A percentile compares a stretch with the other conserved stretches of the same genome.
These are phyloP conservation scores for Echinochloa phyllopogon DNA, from an alignment of 176 grass and related monocot species.

Conservation along the genomic window DNA sequence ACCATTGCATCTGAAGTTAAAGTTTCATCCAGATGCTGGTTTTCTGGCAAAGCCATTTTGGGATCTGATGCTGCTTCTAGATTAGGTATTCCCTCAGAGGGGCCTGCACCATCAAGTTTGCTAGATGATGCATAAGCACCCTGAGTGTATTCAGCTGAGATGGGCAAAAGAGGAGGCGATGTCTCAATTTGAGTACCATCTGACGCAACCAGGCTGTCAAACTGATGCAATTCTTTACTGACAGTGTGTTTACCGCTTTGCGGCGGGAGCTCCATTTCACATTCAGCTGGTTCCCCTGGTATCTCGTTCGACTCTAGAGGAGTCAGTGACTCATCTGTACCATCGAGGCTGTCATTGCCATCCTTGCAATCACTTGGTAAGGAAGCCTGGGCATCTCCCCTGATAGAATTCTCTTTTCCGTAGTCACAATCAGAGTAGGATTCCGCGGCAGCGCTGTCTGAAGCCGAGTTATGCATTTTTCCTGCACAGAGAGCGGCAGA, in stretches of 20 bases:
- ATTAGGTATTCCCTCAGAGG: slow-evolving; percentile 37
- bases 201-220: slow-evolving; percentile 29
- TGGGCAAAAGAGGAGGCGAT: background rate
- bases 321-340: slow-evolving; percentile 5
- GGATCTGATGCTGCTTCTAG: slow-evolving; percentile 41
- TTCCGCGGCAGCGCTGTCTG: slow-evolving; percentile 26
- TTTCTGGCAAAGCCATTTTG: slow-evolving; percentile 38
- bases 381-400: slow-evolving; percentile 27
- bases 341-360: background rate
- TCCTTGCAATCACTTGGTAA: slow-evolving; percentile 12
- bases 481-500: slow-evolving; percentile 41
- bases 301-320: slow-evolving; percentile 29
- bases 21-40: slow-evolving; percentile 44
- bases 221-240: slow-evolving; percentile 3
- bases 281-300: slow-evolving; percentile 13
- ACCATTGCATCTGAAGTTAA: slow-evolving; percentile 38
- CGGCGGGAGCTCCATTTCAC: slow-evolving; percentile 6
- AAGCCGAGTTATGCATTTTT: slow-evolving; percentile 44
- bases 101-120: background rate
- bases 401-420: slow-evolving; percentile 1
- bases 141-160: background rate
- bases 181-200: background rate
- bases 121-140: slow-evolving; percentile 13
- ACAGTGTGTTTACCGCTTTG: slow-evolving; percentile 15
- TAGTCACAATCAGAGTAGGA: slow-evolving; percentile 28